phyloP scores from a whole-genome alignment of 1,284 basidiomycete genomes.

The Ustilago lituana region DNA sequence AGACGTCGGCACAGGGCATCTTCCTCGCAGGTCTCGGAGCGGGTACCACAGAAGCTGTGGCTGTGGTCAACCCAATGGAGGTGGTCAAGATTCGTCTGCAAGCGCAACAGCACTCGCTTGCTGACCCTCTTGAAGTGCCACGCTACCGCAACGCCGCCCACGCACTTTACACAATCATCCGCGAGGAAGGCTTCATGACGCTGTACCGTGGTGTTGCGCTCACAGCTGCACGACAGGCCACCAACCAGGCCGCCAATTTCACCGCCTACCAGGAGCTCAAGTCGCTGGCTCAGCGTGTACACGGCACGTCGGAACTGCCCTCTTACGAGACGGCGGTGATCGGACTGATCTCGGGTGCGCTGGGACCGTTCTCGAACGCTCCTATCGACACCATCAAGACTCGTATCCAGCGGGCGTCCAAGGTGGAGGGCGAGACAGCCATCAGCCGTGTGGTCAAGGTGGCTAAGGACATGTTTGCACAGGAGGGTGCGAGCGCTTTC shows the following conservation, averaged over 20 bases:
- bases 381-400: constrained; percentile 99
- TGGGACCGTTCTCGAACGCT: constrained; percentile 94
- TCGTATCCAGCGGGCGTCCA: constrained; percentile 80
- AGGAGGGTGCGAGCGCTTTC: constrained; percentile 88
- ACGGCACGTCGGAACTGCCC: constrained; percentile 75
- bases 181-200: constrained; percentile 86
- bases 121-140: constrained; percentile 92
- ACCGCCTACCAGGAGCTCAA: constrained; percentile 98
- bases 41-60: constrained; percentile 85
- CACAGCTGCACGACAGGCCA: constrained; percentile 94
- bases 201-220: constrained; percentile 90
- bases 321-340: constrained; percentile 89
- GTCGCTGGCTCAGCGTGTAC: constrained; percentile 78
- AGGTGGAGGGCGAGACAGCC: constrained; percentile 80
- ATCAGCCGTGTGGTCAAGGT: constrained; percentile 79
- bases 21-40: constrained; percentile 91
- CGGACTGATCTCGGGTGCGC: constrained; percentile 93
- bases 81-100: constrained; percentile 99
- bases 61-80: constrained; percentile 98
- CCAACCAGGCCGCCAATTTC: constrained; percentile 98
- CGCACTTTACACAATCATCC: constrained; percentile 92
- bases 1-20: constrained; percentile 78
- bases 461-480: constrained; percentile 88
- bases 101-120: constrained; percentile 96
- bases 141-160: constrained; percentile 96